Percentiles rank a stretch among this genome's conserved stretches.
phyloP scores from a whole-genome alignment of 306 rosid species.

The Citrullus colocynthis region DNA sequence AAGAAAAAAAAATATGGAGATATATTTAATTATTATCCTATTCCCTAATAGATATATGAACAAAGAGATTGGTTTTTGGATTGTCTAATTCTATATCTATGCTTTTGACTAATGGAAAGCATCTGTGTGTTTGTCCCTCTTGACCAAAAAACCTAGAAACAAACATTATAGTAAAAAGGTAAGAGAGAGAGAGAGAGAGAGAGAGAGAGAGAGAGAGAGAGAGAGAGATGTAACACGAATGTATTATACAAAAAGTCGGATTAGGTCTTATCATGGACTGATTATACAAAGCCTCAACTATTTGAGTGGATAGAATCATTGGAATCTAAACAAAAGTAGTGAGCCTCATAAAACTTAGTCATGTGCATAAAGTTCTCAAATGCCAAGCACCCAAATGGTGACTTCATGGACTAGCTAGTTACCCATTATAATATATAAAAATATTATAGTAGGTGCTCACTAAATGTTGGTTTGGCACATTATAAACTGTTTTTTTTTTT shows the following conservation, averaged over 20 bases:
- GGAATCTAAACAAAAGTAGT: neutral
- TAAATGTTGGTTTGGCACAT: too few species aligned
- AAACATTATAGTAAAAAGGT: neutral
- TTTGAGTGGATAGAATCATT: neutral
- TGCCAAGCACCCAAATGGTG: neutral
- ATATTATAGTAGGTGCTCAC: too few species aligned
- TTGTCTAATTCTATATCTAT: neutral
- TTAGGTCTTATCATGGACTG: neutral
- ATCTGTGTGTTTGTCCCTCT: neutral
- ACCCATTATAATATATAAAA: neutral
- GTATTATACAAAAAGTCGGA: neutral
- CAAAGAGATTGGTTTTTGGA: neutral
- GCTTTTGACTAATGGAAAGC: neutral
- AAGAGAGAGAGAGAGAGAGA: neutral
- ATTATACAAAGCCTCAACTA: neutral
- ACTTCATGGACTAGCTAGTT: neutral
- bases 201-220: neutral
- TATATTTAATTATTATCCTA: too few species aligned
- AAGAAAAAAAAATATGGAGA: too few species aligned
- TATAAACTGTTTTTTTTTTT: too few species aligned
- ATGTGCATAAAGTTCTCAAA: neutral
- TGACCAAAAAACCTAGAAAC: neutral
- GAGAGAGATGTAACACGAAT: neutral
- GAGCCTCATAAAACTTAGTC: neutral
- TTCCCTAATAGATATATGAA: too few species aligned